These are phyloP conservation scores for Macaranga tanarius DNA, from an alignment of 441 rosid genomes.

Conservation along the genomic window DNA sequence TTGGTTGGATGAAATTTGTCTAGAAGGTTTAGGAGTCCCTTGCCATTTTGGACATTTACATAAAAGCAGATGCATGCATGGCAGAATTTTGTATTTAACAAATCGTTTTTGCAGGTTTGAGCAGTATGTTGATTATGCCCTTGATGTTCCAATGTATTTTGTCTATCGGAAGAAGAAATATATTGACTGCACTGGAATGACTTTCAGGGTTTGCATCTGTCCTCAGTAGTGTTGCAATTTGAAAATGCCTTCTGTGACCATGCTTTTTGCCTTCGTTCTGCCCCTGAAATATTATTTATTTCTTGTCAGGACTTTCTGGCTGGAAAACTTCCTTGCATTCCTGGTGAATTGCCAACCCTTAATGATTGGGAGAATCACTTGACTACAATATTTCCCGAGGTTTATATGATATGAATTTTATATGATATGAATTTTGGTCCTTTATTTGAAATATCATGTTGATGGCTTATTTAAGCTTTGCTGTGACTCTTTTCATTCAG, in stretches of 20 bases:
- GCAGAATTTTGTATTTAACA: neutral
- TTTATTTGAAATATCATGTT: slow-evolving; percentile 8
- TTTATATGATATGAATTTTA: too few species aligned
- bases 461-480: slow-evolving; percentile 18
- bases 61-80: neutral
- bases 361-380: slow-evolving; percentile 98
- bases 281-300: neutral
- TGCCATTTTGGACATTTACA: neutral
- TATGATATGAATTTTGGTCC: slow-evolving; percentile 2
- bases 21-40: neutral
- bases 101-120: slow-evolving; percentile 68
- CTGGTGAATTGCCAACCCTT: slow-evolving; percentile 89
- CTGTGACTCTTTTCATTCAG: slow-evolving; percentile 39
- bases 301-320: slow-evolving; percentile 81
- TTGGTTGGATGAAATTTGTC: neutral
- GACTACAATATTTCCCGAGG: slow-evolving; percentile 99
- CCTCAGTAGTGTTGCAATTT: slow-evolving; percentile 38
- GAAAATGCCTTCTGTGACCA: slow-evolving; percentile 23
- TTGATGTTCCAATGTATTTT: slow-evolving; percentile 98
- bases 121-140: slow-evolving; percentile 97
- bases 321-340: slow-evolving; percentile 89
- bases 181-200: slow-evolving; percentile 88
- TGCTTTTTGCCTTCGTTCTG: slow-evolving; percentile 1
- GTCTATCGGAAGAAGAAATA: slow-evolving; percentile 85
- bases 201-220: slow-evolving; percentile 84